Percentiles rank a stretch among this genome's conserved stretches.
Conservation (phyloP, 2,329 filamentous ascomycete species). For the Gremmenia infestans region DNA sequence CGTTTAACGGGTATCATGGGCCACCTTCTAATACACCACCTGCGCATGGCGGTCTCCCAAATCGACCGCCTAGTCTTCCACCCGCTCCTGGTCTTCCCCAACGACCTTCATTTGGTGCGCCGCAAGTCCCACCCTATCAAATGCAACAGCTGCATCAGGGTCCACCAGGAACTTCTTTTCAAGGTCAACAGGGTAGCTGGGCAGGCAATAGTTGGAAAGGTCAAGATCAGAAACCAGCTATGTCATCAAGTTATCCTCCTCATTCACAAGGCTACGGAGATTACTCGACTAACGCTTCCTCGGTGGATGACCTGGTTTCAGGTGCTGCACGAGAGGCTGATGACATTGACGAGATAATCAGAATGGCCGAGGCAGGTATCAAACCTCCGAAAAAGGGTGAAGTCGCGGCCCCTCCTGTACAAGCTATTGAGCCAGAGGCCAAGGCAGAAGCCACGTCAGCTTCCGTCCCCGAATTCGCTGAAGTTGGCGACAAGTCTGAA, state of each 20-base stretch:
- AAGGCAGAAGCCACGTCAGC: conserved; percentile 34
- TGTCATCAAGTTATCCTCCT: conserved; percentile 34
- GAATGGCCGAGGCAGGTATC: conserved; percentile 59
- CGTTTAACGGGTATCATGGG: conserved; percentile 39
- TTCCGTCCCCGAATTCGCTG: conserved; percentile 29
- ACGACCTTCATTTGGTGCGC: conserved; percentile 51
- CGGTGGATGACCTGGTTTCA: conserved; percentile 44
- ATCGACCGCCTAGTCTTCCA: conserved; percentile 50
- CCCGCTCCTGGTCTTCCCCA: conserved; percentile 53
- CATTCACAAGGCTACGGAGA: conserved; percentile 32
- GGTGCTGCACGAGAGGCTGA: conserved; percentile 45
- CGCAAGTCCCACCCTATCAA: conserved; percentile 42
- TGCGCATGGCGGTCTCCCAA: conserved; percentile 37
- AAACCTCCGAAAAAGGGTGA: conserved; percentile 41
- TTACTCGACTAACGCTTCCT: conserved; percentile 36
- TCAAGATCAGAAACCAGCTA: conserved; percentile 34
- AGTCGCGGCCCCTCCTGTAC: conserved; percentile 40
- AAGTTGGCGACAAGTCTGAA: conserved; percentile 32
- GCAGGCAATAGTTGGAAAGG: conserved; percentile 33
- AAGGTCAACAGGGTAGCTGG: conserved; percentile 30
- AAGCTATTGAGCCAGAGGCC: conserved; percentile 32
- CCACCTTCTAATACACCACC: conserved; percentile 37
- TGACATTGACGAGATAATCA: conserved; percentile 61
- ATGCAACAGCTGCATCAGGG: conserved; percentile 54
- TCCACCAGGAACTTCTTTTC: conserved; percentile 28